Base-by-base conservation (phyloP, 2,329 filamentous ascomycete genomes). In the Fusarium veterinarium region DNA sequence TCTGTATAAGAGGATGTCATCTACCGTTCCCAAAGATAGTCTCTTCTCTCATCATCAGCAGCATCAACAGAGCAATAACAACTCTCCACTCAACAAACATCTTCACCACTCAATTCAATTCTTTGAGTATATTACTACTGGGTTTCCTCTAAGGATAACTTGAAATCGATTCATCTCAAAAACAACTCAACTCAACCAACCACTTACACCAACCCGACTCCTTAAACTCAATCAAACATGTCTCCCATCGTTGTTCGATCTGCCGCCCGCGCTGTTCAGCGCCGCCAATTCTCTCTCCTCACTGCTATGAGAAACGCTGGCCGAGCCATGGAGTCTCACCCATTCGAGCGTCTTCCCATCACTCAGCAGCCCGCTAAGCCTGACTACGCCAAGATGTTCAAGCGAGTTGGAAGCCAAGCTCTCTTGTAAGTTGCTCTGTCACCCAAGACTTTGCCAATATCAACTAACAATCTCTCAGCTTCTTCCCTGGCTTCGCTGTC, bases 261-360 rank as follows among this genome's bases (percentile, higher is more conserved):
- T 69, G 75, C 75, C 37, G 69, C 76, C 60, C 80, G 80, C 70
- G 72, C 74, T 65, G 74, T 76, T 30, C 64, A 73, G 62, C 77
- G 78, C 61, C 78, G 82, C 45, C 79, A 80, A 25, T 81, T 81
- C 74, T 83, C 81, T 65, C 74, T 81, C 42, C 71, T 81, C 45
- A 69, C 67, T 38, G 67, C 76, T n/a, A 76, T 82, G 73, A 80
- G 81, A 60, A 76, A 74, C 40, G 78, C 77, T 40, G 78, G 77
- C 41, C 80, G 80, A 59, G 72, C 77, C 38, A 77, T 81, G 72
- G 81, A 83, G 69, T 46, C 80, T 60, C 81, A 83, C 58, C 80
- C 81, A 60, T 82, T 82, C 51, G 78, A 81, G 73, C 78, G 81
- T 52, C 69, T 81, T 19, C 73, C 81, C 46, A 57, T 71, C 20